Conservation (phyloP, 257 asterid species). For the Fraxinus excelsior region DNA sequence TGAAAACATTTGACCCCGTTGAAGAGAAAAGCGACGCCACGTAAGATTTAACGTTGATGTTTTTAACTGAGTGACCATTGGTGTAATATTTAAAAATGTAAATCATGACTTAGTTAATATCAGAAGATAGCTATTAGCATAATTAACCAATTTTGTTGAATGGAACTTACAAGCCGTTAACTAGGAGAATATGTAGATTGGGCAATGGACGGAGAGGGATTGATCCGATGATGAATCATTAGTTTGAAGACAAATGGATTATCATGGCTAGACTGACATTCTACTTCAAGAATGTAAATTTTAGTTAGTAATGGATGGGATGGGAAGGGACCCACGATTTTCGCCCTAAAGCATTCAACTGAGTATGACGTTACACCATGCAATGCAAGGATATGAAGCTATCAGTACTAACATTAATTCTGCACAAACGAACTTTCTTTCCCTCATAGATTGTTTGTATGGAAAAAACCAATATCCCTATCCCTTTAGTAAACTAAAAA, state of each 20-base stretch:
- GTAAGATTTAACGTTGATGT: too few relatives aligned
- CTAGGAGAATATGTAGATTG: background rate
- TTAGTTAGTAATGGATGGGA: background rate
- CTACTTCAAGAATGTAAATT: background rate
- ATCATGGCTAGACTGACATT: background rate
- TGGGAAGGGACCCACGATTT: background rate
- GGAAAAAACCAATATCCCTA: too few relatives aligned
- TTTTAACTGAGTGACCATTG: too few relatives aligned
- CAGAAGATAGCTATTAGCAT: too few relatives aligned
- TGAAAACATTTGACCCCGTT: too few relatives aligned
- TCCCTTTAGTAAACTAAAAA: too few relatives aligned
- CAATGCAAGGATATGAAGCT: background rate
- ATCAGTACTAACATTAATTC: background rate
- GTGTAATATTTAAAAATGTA: too few relatives aligned
- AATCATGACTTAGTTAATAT: too few relatives aligned
- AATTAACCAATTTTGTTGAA: too few relatives aligned
- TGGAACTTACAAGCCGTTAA: background rate
- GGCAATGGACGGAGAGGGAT: background rate
- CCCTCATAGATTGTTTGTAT: background rate
- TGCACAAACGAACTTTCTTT: constrained; percentile 1
- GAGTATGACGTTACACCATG: constrained; percentile 13
- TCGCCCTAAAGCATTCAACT: background rate
- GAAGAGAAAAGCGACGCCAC: too few relatives aligned
- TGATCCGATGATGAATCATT: background rate
- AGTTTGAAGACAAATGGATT: background rate